Base-by-base conservation (phyloP, 2,329 filamentous ascomycete genomes). In the Chalaropsis ovoidea region DNA sequence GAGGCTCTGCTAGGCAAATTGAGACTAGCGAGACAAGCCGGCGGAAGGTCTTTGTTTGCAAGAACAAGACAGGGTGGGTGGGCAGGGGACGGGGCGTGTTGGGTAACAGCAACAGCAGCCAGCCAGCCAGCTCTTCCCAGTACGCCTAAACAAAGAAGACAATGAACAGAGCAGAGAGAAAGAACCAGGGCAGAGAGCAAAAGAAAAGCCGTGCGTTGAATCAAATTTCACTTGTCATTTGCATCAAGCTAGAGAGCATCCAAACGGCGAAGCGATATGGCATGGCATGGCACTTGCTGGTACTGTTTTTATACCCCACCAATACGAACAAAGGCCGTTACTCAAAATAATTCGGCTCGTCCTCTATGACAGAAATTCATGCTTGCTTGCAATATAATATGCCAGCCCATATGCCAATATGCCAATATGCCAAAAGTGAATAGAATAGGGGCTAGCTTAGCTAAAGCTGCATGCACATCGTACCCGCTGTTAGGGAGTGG, bases 1-100 rank as follows among this genome's bases (percentile, higher is more conserved):
- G 61, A 62, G 61, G 43, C 61, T 49, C 61, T 62, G 61, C 24
- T 39, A 17, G 54, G 54, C 54, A 11, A 11, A 58, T 19, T 22
- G 13, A 58, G 17, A 58, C 24, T 39, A 58, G 54, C 54, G 54
- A 58, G 54, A 58, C 24, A 39, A 35, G 24, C 7, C 54, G 13
- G 42, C 11, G 6, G 7, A 15, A 56, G 52, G 3, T 6, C 54
- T 58, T 58, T 35, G 13, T 39, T 58, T 58, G 13, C 1, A 19
- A 10, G 31, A 35, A 19, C 54, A 39, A 35, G 54, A 35, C 54
- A 35, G 13, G 24, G 24, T 11, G 49, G 49, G 49, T 19, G 24
- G 24, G 3, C 5, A n/a, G n/a, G n/a, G n/a, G n/a, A n/a, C n/a
- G n/a, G n/a, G 35, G 35, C 8, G 35, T 39, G 35, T 10, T n/a